Conservation (phyloP, 139 green algal genomes). For the Auxenochlorella pyrenoidosa region DNA sequence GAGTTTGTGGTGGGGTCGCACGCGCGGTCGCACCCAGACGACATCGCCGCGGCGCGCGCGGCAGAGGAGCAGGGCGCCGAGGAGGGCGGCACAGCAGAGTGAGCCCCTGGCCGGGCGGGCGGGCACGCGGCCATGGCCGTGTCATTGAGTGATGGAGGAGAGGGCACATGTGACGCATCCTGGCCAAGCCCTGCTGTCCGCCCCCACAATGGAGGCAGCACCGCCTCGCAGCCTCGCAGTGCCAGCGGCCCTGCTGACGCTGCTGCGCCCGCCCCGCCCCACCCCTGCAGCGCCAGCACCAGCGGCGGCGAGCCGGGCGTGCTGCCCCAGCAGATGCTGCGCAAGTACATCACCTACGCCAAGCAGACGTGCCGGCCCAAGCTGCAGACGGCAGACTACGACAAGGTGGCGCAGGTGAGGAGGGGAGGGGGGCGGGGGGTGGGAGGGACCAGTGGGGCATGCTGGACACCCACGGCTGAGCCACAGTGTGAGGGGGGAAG, state of each 20-base stretch:
- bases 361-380: conserved; percentile 84
- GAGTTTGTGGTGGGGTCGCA: conserved; percentile 95
- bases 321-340: conserved; percentile 89
- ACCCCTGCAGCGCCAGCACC: conserved; percentile 1
- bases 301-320: conserved; percentile 65
- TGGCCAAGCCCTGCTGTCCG: too few relatives aligned
- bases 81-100: not conserved
- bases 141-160: too few relatives aligned
- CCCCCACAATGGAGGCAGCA: too few relatives aligned
- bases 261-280: not conserved
- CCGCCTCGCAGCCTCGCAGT: too few relatives aligned
- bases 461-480: not conserved
- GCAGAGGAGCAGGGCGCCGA: conserved; percentile 13
- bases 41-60: conserved; percentile 66
- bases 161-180: too few relatives aligned
- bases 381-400: conserved; percentile 71
- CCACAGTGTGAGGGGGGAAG: not conserved
- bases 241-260: not conserved
- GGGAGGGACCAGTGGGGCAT: not conserved
- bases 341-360: conserved; percentile 98
- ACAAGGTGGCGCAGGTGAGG: conserved; percentile 81
- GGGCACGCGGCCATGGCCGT: too few relatives aligned
- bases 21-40: conserved; percentile 79
- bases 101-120: not conserved
- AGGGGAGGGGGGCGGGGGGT: not conserved